Evolutionary conservation across 148 eudicot genomes (phyloP), one percentile per base, ranked within the genome.

Genomic region (Chenopodium formosanum): DNA sequence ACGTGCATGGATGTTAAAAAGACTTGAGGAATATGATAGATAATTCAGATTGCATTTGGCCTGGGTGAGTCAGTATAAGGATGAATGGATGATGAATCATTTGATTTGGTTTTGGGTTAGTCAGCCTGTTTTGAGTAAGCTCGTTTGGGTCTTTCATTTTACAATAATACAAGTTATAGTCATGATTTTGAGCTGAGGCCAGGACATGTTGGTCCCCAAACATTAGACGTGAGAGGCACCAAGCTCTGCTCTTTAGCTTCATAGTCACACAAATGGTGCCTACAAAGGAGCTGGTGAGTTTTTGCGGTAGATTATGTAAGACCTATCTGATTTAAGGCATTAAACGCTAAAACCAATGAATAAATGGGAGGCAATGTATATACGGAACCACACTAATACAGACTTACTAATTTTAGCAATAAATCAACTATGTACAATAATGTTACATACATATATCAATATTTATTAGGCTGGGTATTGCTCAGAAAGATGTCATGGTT

Each of bases 401-500:
- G 50, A 74, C n/a, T 47, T 19, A 31, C 23, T 56, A 76, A 16
- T 77, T 77, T 34, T 40, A 67, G n/a, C 34, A 52, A 32, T 73
- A 77, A 81, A 68, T 60, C n/a, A 77, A 50, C 53, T 81, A 77
- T 84, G 53, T 81, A 85, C 87, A 85, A 63, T 53, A 34, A 76
- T 40, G 80, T 50, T 69, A 32, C 44, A 60, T 69, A 32, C 44
- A 46, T 25, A 77, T 10, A 73, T 0, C 12, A 1, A 46, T 19
- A 29, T 80, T 31, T 69, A 3, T 8, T 4, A 12, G 77, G 48
- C 22, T 60, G 25, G 69, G 68, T 32, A 32, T 23, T 44, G 31
- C 48, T 19, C 56, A 64, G 44, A 29, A 47, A 74, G 10, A 56
- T 32, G 69, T 92, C 87, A 95, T 60, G 99, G 99, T 86, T 96